Base-by-base conservation (phyloP, 2,329 filamentous ascomycete species). In the Penicillium sp. region DNA sequence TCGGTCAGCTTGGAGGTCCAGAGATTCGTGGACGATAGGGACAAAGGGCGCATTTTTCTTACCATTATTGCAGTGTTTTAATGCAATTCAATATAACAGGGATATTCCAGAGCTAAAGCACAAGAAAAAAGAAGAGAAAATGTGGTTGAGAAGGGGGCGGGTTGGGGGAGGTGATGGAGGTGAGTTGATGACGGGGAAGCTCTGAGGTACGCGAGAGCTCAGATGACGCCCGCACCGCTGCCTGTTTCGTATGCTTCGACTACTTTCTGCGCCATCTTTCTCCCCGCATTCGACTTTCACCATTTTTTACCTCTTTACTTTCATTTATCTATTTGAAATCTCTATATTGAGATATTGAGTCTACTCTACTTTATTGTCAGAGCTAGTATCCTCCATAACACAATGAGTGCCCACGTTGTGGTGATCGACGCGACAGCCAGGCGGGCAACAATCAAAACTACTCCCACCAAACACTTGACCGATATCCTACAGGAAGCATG, bases 401-500 rank as follows among this genome's bases (percentile, higher is more conserved):
- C 62, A 64, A 96, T 96, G 91, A 86, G 91, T 64, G 89, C 92
- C 53, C 89, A 94, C 73, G 91, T 97, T 58, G 89, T 93, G 67
- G 91, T 97, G 53, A 87, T 96, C 64, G 88, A 93, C 73, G 86
- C 89, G 40, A 87, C 90, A 66, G 84, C 93, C 66, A 87, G 89
- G 65, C 85, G 91, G 67, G 85, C 87, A 50, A 89, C 85, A 42
- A 82, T 99, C 75, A 96, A 96, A 76, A 93, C 94, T 56, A 89
- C 83, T 0, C 91, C 92, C 0, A 83, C 84, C 56, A 96, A 88
- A 62, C 89, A 91, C 67, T 79, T 99, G 66, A 89, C 89, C 57
- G 93, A 97, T 71, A 84, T 99, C 2, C 82, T 96, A 19, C 85
- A 91, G 61, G 89, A 97, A 75, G 93, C 93, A 46, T 97, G 93